Evolutionary conservation across 2,329 filamentous ascomycete genomes (phyloP), one percentile per base, ranked within the genome.

Genomic region (Nannizzia gypsea): DNA sequence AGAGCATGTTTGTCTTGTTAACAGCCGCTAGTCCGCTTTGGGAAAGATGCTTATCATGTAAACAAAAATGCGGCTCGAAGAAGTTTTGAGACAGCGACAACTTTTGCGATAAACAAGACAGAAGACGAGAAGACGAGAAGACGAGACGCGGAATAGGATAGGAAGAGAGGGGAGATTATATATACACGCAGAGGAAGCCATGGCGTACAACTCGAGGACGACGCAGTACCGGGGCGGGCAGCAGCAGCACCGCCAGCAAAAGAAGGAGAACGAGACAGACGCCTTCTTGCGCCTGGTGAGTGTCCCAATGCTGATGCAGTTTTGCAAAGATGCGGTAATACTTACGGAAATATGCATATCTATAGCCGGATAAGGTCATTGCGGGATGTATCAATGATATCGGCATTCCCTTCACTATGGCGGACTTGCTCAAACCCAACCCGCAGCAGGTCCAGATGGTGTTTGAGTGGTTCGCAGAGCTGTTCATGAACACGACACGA

Each of bases 381-480:
- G 92, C 92, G 66, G 90, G 89, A 71, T 99, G 93, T 74, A 96
- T 99, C 77, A 93, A 87, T 69, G 93, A 97, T 72, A 96, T 97
- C 68, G 92, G 92, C 61, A 91, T 97, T 68, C 85, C 84, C 28
- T 96, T 97, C 73, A 88, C 84, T 38, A 80, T 91, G 17, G 83
- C 87, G 63, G 92, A 99, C 74, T 81, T 99, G 44, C 85, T 92
- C 67, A 97, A 96, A 71, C 93, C 93, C 3, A 96, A 96, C 67
- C 87, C 93, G 2, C 83, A 92, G 62, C 90, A 96, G 69, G 91
- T 97, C 59, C 93, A 99, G 74, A 90, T 93, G 79, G 90, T 99
- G 58, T 95, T 97, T 71, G 93, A 99, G 80, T 95, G 90, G 87
- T 93, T 99, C 67, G 91, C 90, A 61, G 91, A 96, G 70, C 80